Percentiles rank a stretch among this genome's conserved stretches.
These are phyloP conservation scores for Pelargonium citronellum DNA, from an alignment of 441 rosid species.

Conservation along the genomic window DNA sequence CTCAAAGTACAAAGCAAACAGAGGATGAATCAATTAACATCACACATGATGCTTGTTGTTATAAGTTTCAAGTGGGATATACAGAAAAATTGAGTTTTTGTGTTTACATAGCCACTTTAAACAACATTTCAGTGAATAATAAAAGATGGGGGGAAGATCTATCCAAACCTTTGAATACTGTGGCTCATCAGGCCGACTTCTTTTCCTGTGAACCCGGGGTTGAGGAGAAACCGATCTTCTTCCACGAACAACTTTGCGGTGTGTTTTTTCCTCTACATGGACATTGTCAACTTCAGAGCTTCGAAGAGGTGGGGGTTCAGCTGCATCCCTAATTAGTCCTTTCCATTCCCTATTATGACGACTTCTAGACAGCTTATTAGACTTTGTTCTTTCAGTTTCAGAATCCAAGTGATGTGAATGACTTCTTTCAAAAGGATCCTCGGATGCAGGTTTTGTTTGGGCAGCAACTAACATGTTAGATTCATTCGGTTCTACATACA, in stretches of 20 bases:
- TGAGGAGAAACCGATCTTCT: conserved; percentile 51
- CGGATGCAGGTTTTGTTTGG: conserved; percentile 24
- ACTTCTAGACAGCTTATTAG: conserved; percentile 33
- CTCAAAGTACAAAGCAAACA: neutral
- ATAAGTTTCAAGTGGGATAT: neutral
- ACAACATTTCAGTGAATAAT: neutral
- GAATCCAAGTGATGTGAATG: conserved; percentile 33
- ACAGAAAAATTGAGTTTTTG: neutral
- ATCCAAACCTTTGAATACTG: conserved; percentile 49
- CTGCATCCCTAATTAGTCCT: conserved; percentile 42
- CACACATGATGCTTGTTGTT: neutral
- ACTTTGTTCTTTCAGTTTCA: conserved; percentile 40
- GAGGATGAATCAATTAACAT: neutral
- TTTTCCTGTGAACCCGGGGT: conserved; percentile 42
- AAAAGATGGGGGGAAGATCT: neutral
- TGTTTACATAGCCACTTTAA: neutral
- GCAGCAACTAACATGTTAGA: conserved; percentile 10
- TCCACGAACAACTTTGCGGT: conserved; percentile 27
- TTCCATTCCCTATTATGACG: conserved; percentile 68
- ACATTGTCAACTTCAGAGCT: conserved; percentile 49
- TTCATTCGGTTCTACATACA: conserved; percentile 44
- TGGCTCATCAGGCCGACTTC: conserved; percentile 46
- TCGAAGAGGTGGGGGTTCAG: conserved; percentile 55
- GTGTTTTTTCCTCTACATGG: conserved; percentile 37
- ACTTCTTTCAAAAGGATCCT: conserved; percentile 28